These are phyloP conservation scores for Vitis amurensis DNA, from an alignment of 164 flowering plant genomes.

Conservation along the genomic window DNA sequence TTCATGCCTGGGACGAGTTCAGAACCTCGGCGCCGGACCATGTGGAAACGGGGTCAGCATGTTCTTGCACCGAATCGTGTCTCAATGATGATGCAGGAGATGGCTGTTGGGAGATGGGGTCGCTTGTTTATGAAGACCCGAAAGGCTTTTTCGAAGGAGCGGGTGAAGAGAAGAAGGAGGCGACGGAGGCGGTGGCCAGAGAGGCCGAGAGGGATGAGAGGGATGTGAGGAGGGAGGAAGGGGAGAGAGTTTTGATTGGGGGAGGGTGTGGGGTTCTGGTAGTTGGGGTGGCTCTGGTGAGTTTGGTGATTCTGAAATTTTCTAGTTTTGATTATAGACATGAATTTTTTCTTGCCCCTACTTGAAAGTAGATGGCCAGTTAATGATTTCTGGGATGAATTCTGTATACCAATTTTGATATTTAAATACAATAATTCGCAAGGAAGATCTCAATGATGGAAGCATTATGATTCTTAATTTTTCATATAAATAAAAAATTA, in stretches of 20 bases:
- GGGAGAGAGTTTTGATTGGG: conserved; percentile 1
- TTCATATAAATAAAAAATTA: no score
- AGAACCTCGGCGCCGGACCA: not conserved
- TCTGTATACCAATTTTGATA: no score
- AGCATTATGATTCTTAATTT: no score
- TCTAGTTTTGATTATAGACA: conserved; percentile 7
- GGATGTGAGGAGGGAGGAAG: not conserved
- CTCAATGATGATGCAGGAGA: conserved; percentile 31
- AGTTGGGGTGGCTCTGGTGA: conserved; percentile 23
- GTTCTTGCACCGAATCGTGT: conserved; percentile 44
- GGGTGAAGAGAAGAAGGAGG: not conserved
- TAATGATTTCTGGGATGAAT: no score
- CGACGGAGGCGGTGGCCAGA: not conserved
- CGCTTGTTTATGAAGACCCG: not conserved
- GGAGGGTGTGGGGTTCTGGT: conserved; percentile 9
- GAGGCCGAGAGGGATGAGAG: not conserved
- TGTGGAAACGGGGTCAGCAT: conserved; percentile 17
- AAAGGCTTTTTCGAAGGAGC: conserved; percentile 7
- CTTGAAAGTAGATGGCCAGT: conserved; percentile 4
- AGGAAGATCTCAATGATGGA: no score
- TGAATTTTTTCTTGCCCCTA: conserved; percentile 20
- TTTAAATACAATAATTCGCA: no score
- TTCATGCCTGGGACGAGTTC: conserved; percentile 19
- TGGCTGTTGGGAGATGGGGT: not conserved
- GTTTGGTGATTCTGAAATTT: conserved; percentile 16